These are phyloP conservation scores for Phylloporus rhodoxanthus DNA, from an alignment of 768 basidiomycete species.

Conservation along the genomic window DNA sequence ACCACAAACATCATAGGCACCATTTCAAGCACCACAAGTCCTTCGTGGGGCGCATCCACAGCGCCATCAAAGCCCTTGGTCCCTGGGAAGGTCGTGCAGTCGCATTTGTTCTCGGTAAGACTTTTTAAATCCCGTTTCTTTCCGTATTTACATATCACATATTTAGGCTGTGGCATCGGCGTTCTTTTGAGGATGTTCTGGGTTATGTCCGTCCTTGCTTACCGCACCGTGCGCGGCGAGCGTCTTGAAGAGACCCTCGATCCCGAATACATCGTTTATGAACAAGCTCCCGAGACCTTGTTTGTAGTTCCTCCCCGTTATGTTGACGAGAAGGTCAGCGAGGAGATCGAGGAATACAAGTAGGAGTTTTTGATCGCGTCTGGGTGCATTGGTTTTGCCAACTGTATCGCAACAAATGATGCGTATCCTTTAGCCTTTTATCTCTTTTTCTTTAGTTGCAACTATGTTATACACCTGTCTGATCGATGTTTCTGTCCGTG, in stretches of 20 bases:
- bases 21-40: constrained; percentile 26
- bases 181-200: constrained; percentile 78
- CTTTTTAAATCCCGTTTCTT: background rate
- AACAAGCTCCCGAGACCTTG: constrained; percentile 43
- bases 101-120: constrained; percentile 74
- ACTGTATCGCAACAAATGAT: background rate
- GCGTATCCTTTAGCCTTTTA: background rate
- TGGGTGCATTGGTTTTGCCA: background rate
- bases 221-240: constrained; percentile 48
- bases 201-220: constrained; percentile 59
- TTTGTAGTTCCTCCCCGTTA: constrained; percentile 54
- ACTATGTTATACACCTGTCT: background rate
- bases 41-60: constrained; percentile 58
- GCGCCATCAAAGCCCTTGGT: constrained; percentile 62
- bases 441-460: constrained; percentile 6
- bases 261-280: constrained; percentile 38
- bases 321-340: constrained; percentile 47
- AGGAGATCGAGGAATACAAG: constrained; percentile 13
- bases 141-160: background rate
- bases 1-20: constrained; percentile 18
- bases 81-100: constrained; percentile 81
- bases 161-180: constrained; percentile 73
- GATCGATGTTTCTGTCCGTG: constrained; percentile 2
- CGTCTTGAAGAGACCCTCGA: constrained; percentile 39
- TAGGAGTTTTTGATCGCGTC: constrained; percentile 6